These are phyloP conservation scores for Scutellaria galericulata DNA, from an alignment of 257 asterid species.

Conservation along the genomic window DNA sequence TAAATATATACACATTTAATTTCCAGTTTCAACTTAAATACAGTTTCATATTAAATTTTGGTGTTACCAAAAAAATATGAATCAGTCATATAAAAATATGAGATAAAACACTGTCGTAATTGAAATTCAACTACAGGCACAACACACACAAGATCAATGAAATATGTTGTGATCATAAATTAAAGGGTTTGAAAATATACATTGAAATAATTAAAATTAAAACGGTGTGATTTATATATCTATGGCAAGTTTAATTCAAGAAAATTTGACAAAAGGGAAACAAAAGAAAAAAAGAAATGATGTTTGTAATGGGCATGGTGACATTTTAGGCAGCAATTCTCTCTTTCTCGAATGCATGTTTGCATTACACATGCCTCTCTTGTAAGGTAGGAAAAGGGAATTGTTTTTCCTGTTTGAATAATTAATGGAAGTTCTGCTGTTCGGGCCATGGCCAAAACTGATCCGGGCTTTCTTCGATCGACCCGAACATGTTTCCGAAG, in stretches of 20 bases:
- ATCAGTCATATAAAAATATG: no score
- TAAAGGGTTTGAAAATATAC: background rate
- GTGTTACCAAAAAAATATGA: no score
- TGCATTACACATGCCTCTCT: constrained; percentile 5
- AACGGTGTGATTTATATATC: constrained; percentile 35
- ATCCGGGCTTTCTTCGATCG: constrained; percentile 60
- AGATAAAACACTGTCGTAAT: no score
- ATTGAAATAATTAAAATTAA: constrained; percentile 10
- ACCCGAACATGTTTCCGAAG: constrained; percentile 60
- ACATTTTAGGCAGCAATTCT: background rate
- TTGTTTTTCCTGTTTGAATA: no score
- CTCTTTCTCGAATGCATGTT: constrained; percentile 20
- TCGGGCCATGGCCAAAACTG: constrained; percentile 80
- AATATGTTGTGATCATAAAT: background rate
- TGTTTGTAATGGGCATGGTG: background rate
- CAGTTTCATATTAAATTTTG: no score
- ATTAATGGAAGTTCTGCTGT: constrained; percentile 56
- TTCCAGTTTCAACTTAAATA: no score
- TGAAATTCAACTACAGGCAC: no score
- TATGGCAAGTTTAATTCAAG: constrained; percentile 5
- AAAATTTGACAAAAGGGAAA: constrained; percentile 1
- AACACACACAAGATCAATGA: background rate
- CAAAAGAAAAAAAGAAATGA: background rate
- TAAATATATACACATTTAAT: no score
- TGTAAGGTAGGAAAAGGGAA: background rate